Percentiles rank a stretch among this genome's conserved stretches.
Conservation (phyloP, 768 basidiomycete species). For the Suillus discolor region DNA sequence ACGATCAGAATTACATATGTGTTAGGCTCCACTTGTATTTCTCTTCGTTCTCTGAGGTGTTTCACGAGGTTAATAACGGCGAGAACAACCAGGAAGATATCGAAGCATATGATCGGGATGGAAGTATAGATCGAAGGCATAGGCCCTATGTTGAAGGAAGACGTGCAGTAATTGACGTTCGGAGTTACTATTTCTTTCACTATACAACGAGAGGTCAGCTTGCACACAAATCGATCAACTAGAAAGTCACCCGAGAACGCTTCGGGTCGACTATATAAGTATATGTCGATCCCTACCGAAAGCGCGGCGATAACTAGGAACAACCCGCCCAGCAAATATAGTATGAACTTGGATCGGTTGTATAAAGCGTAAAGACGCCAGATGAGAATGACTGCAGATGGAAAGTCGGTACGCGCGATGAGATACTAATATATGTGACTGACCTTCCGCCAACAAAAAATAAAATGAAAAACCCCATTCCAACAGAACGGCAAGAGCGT, state of each 20-base stretch:
- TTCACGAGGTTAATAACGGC: neutral
- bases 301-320: neutral
- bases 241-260: neutral
- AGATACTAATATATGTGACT: neutral
- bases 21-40: neutral
- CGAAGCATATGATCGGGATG: neutral
- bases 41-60: neutral
- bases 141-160: neutral
- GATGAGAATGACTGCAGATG: neutral
- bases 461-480: neutral
- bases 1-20: neutral
- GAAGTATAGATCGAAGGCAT: neutral
- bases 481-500: neutral
- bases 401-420: neutral
- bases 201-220: neutral
- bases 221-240: neutral
- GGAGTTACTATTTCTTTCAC: constrained; percentile 3
- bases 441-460: neutral
- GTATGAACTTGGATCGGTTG: neutral
- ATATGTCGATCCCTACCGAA: neutral
- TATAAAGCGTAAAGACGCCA: constrained; percentile 1
- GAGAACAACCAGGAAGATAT: neutral
- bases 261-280: neutral
- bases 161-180: neutral
- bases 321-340: neutral